Conservation (phyloP, 805 yeast genomes). For the Schwanniomyces pseudopolymorphus region DNA sequence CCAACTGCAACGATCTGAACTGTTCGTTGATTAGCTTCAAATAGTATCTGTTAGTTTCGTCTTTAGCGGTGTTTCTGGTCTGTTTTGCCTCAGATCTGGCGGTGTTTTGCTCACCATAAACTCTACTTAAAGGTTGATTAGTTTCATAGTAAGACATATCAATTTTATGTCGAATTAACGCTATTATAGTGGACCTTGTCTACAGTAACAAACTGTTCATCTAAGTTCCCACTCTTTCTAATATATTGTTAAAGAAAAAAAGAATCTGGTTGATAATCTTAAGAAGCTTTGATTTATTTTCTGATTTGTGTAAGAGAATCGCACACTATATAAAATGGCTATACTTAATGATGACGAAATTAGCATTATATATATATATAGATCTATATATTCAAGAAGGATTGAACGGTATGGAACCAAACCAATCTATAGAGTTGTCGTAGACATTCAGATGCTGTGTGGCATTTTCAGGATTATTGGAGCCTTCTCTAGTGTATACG, state of each 20-base stretch:
- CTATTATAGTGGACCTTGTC: neutral
- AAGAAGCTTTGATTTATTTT: neutral
- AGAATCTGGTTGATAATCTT: too few species aligned
- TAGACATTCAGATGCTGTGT: constrained; percentile 17
- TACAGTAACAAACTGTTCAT: neutral
- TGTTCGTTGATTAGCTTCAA: constrained; percentile 29
- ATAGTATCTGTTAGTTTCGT: constrained; percentile 19
- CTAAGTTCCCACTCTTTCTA: neutral
- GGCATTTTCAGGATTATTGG: constrained; percentile 19
- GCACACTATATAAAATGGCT: neutral
- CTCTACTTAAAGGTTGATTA: neutral
- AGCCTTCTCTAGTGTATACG: constrained; percentile 33
- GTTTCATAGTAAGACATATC: neutral
- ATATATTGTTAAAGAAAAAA: neutral
- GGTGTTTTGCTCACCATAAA: neutral
- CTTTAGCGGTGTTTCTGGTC: neutral
- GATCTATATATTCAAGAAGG: constrained; percentile 26
- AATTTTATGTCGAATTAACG: neutral
- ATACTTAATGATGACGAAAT: neutral
- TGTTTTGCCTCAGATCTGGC: neutral
- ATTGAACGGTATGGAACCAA: constrained; percentile 44
- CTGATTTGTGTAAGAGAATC: neutral
- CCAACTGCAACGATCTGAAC: constrained; percentile 38
- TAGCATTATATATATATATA: neutral
- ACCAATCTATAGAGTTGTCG: constrained; percentile 33